These are phyloP conservation scores for Ustilago tritici DNA, from an alignment of 1,284 basidiomycete genomes.

Conservation along the genomic window DNA sequence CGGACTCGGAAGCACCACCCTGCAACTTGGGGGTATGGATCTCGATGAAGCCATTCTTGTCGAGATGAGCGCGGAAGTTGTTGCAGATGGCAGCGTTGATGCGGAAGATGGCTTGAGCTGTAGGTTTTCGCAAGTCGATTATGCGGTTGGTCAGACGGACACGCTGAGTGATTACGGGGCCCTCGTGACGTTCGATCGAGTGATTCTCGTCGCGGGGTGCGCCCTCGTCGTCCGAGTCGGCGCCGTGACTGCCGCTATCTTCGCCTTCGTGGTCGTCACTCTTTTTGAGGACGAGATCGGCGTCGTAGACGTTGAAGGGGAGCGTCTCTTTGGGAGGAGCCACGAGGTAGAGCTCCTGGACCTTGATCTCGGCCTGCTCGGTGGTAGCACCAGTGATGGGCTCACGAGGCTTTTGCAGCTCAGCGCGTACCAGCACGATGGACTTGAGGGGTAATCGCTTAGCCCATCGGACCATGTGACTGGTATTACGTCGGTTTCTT, in stretches of 20 bases:
- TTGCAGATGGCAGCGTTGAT: conserved; percentile 63
- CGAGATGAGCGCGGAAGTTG: conserved; percentile 61
- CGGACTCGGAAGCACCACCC: conserved; percentile 64
- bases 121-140: conserved; percentile 64
- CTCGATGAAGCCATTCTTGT: conserved; percentile 58
- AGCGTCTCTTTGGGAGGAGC: conserved; percentile 52
- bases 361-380: conserved; percentile 59
- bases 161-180: conserved; percentile 56
- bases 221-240: conserved; percentile 31
- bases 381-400: conserved; percentile 58
- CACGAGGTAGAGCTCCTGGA: conserved; percentile 60
- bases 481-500: conserved; percentile 43
- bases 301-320: conserved; percentile 66
- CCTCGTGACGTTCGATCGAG: conserved; percentile 37
- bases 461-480: conserved; percentile 66
- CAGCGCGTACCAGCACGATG: conserved; percentile 59
- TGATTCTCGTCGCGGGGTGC: conserved; percentile 35
- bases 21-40: conserved; percentile 68
- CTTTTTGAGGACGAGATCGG: conserved; percentile 55
- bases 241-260: conserved; percentile 14
- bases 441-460: conserved; percentile 60
- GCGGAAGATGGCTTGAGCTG: conserved; percentile 64
- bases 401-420: conserved; percentile 57
- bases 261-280: conserved; percentile 44
- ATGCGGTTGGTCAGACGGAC: conserved; percentile 64